Evolutionary conservation across 2,329 filamentous ascomycete genomes (phyloP).

Genomic region (Ceratocystis harringtonii): DNA sequence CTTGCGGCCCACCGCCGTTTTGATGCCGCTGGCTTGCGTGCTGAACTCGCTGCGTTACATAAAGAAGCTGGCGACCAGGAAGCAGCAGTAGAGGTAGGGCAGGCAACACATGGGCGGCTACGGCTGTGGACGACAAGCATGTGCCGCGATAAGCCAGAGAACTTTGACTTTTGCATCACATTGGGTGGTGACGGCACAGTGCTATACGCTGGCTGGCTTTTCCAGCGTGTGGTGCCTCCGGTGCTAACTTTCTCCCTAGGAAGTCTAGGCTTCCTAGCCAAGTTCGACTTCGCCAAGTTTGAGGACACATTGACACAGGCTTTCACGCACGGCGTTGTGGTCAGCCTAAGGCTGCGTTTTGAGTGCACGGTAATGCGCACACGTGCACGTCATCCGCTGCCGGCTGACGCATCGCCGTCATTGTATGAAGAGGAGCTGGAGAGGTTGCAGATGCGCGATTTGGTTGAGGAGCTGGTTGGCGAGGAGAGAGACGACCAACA

Average conservation of each 20-base stretch:
- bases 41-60: conserved; percentile 38
- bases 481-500: conserved; percentile 70
- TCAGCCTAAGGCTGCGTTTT: conserved; percentile 75
- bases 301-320: conserved; percentile 52
- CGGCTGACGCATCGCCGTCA: conserved; percentile 9
- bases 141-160: conserved; percentile 62
- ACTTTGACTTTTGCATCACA: conserved; percentile 86
- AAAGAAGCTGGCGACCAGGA: conserved; percentile 23
- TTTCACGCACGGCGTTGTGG: conserved; percentile 71
- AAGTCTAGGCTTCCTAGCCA: conserved; percentile 86
- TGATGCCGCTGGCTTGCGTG: conserved; percentile 51
- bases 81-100: conserved; percentile 24
- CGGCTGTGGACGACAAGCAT: conserved; percentile 74
- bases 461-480: conserved; percentile 81
- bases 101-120: conserved; percentile 37
- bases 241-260: conserved; percentile 84
- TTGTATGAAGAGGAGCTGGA: conserved; percentile 27
- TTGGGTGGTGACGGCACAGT: conserved; percentile 94
- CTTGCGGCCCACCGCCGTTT: conserved; percentile 59
- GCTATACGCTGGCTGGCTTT: conserved; percentile 89
- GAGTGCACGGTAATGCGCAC: conserved; percentile 89
- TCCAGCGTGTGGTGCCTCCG: conserved; percentile 86
- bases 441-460: conserved; percentile 38
- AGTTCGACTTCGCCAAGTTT: conserved; percentile 79
- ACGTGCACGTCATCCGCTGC: conserved; percentile 28